Evolutionary conservation across 805 yeast genomes (phyloP), one percentile per base, ranked within the genome.

Genomic region (Metahyphopichia silvanorum): DNA sequence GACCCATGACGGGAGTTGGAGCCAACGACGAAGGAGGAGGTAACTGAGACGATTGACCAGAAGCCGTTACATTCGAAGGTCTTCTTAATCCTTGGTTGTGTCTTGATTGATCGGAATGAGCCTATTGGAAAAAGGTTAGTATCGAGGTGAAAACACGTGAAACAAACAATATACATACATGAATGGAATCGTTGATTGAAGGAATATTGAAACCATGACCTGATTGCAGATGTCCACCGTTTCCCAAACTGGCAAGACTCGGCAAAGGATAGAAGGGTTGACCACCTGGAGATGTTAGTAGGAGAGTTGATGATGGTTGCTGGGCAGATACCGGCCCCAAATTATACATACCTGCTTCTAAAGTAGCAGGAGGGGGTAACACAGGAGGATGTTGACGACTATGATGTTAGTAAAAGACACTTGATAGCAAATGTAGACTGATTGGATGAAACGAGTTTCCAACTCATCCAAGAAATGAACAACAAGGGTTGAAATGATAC

Each of bases 341-440:
- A 15, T 15, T 13, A 27, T 26, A 67, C 72, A 33, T 66, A 66
- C 76, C 72, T 34, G 71, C 60, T 46, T 73, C 78, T 40, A 73
- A 59, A 25, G 69, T 57, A 12, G 76, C 74, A 12, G 82, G 81
- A 9, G 82, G 80, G 5, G 81, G 82, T 39, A 76, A 61, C 12
- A 76, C 79, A 8, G 80, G 80, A 5, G 79, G 77, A 30, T 63
- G 74, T 52, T 72, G 80, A 48, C 76, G 79, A 44, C 79, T 74
- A 39, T n/a, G 31, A 32, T 10, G 23, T 52, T 53, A 56, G 63
- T 56, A 55, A 11, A 7, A 16, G 27, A 14, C 11, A 22, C 12
- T 8, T n/a, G 13, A n/a, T 6, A 21, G 13, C 12, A 10, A 20
- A 9, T 12, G 27, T 12, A 15, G 9, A 10, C 11, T 16, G 11